phyloP scores from a whole-genome alignment of 306 rosid species.

The Sophora flavescens region DNA sequence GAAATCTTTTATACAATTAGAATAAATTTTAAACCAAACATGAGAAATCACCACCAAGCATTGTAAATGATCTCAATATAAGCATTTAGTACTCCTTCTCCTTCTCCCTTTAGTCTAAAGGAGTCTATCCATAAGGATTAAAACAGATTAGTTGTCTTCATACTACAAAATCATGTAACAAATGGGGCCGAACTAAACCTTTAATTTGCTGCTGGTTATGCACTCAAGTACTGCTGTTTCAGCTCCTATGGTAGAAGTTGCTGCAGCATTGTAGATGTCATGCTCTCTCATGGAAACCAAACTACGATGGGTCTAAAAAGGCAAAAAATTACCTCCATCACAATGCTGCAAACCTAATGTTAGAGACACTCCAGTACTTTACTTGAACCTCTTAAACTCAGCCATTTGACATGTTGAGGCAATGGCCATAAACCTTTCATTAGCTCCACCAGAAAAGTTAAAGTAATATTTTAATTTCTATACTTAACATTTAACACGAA shows the following conservation, averaged over 20 bases:
- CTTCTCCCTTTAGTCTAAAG: no score
- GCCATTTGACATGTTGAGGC: slow-evolving; percentile 21
- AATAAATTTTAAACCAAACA: no score
- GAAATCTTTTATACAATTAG: no score
- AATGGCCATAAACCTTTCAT: slow-evolving; percentile 48
- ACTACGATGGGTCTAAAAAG: slow-evolving; percentile 53
- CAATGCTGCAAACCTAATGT: slow-evolving; percentile 85
- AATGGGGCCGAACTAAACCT: slow-evolving; percentile 63
- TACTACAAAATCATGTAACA: slow-evolving; percentile 72
- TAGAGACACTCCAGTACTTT: slow-evolving; percentile 70
- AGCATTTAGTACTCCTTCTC: no score
- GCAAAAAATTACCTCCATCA: slow-evolving; percentile 64
- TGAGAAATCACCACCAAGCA: no score
- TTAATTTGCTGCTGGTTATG: slow-evolving; percentile 64
- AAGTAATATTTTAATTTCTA: no score
- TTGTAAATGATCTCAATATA: no score
- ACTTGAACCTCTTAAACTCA: slow-evolving; percentile 64
- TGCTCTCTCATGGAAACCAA: slow-evolving; percentile 69
- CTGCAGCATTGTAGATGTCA: slow-evolving; percentile 56
- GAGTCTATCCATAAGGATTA: slow-evolving; percentile 37
- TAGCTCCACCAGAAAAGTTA: slow-evolving; percentile 43
- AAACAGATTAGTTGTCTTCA: slow-evolving; percentile 42
- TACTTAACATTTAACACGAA: no score
- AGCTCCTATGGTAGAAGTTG: slow-evolving; percentile 58
- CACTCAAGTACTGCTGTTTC: slow-evolving; percentile 67